phyloP scores from a whole-genome alignment of 2,329 filamentous ascomycete genomes.

The Fusarium algeriense region DNA sequence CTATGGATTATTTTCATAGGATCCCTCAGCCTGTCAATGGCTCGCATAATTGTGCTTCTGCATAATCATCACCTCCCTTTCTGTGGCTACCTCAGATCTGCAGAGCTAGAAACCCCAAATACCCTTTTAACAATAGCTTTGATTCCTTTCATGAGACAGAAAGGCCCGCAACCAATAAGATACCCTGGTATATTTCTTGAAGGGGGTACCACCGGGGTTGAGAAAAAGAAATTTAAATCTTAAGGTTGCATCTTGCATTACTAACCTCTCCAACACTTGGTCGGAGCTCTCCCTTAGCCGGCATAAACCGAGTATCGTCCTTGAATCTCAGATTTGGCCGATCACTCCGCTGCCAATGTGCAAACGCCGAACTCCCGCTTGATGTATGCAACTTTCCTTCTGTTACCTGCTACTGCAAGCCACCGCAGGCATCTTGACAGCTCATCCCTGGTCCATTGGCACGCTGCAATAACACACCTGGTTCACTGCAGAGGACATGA shows the following conservation, averaged over 20 bases:
- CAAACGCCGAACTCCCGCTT: constrained; percentile 17
- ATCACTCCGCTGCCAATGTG: constrained; percentile 23
- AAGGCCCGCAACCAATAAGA: not conserved
- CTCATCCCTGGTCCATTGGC: constrained; percentile 24
- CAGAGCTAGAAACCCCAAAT: constrained; percentile 33
- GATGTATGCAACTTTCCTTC: constrained; percentile 10
- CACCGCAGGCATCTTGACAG: constrained; percentile 24
- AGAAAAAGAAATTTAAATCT: constrained; percentile 32
- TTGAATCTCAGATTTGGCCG: constrained; percentile 18
- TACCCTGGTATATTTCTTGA: not conserved
- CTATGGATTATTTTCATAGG: not conserved
- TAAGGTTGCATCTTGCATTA: constrained; percentile 33
- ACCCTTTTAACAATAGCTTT: constrained; percentile 11
- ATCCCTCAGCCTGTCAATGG: constrained; percentile 24
- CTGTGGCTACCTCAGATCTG: constrained; percentile 37
- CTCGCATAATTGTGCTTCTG: constrained; percentile 31
- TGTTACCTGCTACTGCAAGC: constrained; percentile 43
- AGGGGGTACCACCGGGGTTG: not conserved
- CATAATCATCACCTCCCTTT: constrained; percentile 11
- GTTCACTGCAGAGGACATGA: not conserved
- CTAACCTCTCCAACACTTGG: constrained; percentile 10
- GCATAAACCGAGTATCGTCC: constrained; percentile 18
- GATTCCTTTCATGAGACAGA: not conserved
- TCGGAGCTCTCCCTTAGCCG: constrained; percentile 30
- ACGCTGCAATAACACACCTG: constrained; percentile 23